Percentiles rank a stretch among this genome's conserved stretches.
Evolutionary conservation across 805 yeast species (phyloP).

Genomic region (Candida anglica): DNA sequence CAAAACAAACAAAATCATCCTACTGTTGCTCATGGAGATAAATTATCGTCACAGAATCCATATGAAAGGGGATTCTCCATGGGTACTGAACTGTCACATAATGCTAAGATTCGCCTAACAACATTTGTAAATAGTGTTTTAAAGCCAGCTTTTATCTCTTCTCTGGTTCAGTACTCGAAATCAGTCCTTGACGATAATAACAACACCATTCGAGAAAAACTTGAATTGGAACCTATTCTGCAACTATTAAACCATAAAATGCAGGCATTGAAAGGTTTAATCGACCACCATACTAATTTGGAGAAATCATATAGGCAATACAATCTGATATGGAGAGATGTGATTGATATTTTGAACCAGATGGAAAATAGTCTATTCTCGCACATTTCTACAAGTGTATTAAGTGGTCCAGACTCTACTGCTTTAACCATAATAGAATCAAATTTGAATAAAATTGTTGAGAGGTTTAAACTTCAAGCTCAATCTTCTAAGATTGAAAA

Average conservation of each 20-base stretch:
- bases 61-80: slow-evolving; percentile 31
- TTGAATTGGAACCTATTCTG: slow-evolving; percentile 31
- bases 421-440: neutral
- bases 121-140: slow-evolving; percentile 8
- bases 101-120: slow-evolving; percentile 14
- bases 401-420: neutral
- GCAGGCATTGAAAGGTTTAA: slow-evolving; percentile 23
- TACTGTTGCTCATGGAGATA: neutral
- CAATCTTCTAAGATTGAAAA: slow-evolving; percentile 5
- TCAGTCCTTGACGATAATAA: slow-evolving; percentile 26
- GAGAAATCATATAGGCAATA: slow-evolving; percentile 8
- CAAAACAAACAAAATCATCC: neutral
- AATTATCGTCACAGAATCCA: too few species aligned
- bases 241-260: slow-evolving; percentile 23
- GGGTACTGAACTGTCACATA: slow-evolving; percentile 26
- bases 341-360: slow-evolving; percentile 12
- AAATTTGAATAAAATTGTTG: neutral
- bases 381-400: neutral
- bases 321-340: slow-evolving; percentile 25
- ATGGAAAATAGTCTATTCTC: slow-evolving; percentile 22
- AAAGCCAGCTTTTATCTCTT: neutral
- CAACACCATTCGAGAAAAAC: slow-evolving; percentile 29
- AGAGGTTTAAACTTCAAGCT: slow-evolving; percentile 4
- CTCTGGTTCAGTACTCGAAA: too few species aligned
- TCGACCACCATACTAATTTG: neutral